phyloP scores from a whole-genome alignment of 768 basidiomycete genomes.

The Lactarius quietus region DNA sequence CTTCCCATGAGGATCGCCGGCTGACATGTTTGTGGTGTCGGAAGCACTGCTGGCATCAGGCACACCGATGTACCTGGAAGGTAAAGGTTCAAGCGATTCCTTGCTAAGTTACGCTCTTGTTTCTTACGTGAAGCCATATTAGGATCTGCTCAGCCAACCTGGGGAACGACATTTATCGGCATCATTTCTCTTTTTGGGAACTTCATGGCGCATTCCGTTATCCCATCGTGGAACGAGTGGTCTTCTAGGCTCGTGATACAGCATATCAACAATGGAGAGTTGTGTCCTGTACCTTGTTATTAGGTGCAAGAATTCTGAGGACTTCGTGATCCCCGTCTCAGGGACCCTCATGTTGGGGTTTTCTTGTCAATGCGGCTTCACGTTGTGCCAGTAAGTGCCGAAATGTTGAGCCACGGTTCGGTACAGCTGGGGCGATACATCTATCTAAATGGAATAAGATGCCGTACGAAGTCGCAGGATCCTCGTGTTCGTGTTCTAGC shows the following conservation, averaged over 20 bases:
- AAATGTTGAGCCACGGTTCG: neutral
- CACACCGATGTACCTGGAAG: neutral
- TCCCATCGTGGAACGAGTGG: neutral
- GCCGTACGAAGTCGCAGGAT: neutral
- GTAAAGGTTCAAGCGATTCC: neutral
- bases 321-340: neutral
- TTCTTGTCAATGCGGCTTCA: neutral
- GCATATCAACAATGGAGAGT: neutral
- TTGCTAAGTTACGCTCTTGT: neutral
- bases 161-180: neutral
- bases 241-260: too few relatives aligned
- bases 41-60: neutral
- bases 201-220: neutral
- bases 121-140: neutral
- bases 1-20: neutral
- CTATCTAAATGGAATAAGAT: neutral
- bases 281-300: neutral
- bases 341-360: neutral
- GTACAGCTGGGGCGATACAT: neutral
- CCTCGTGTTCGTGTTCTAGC: neutral
- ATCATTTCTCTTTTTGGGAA: neutral
- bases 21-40: neutral
- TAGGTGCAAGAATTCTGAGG: neutral
- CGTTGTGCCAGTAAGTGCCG: neutral
- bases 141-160: neutral